Conservation (phyloP, 768 basidiomycete species). For the Suillus lakei region DNA sequence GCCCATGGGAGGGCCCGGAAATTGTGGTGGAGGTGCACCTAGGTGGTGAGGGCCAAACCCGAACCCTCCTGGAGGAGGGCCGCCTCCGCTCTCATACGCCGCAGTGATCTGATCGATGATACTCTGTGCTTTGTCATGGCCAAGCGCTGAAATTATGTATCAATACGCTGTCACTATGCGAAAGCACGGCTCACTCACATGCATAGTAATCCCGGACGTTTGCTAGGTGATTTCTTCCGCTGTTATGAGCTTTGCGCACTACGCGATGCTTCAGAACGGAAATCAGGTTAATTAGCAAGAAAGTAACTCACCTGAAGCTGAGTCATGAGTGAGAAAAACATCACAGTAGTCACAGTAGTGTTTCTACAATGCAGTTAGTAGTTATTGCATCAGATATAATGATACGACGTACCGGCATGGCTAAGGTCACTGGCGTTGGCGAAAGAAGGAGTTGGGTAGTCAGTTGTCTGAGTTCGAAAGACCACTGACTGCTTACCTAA, state of each 20-base stretch:
- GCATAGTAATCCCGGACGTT: constrained; percentile 99
- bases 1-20: constrained; percentile 55
- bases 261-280: constrained; percentile 19
- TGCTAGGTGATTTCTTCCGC: constrained; percentile 93
- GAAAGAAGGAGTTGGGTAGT: constrained; percentile 19
- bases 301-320: constrained; percentile 72
- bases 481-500: constrained; percentile 28
- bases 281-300: background rate
- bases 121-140: constrained; percentile 96
- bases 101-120: constrained; percentile 99
- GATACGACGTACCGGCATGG: constrained; percentile 66
- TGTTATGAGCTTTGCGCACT: constrained; percentile 99
- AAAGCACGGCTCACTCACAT: constrained; percentile 51
- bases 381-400: background rate
- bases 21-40: constrained; percentile 56
- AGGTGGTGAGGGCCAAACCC: constrained; percentile 86
- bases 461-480: constrained; percentile 36
- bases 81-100: constrained; percentile 85
- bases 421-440: constrained; percentile 27
- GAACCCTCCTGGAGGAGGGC: constrained; percentile 87
- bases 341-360: constrained; percentile 95
- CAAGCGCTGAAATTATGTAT: constrained; percentile 58
- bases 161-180: background rate
- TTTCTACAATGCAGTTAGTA: constrained; percentile 56
- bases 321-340: constrained; percentile 94